Evolutionary conservation across 306 rosid genomes (phyloP), one percentile per base, ranked within the genome.

Genomic region (Astragalus glycyphyllos): DNA sequence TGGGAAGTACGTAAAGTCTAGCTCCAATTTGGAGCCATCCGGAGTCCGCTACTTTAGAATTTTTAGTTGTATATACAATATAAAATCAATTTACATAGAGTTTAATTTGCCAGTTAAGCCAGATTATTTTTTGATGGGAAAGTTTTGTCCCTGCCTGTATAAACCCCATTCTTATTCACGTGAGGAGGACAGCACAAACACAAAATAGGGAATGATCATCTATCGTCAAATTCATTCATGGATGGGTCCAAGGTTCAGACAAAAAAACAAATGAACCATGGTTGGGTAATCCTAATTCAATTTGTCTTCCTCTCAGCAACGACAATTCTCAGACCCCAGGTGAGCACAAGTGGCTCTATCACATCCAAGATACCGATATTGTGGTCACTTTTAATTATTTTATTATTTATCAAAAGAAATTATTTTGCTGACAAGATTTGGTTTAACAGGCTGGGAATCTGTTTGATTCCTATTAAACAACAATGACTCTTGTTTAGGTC

Each of bases 261-360:
- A 58, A 23, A 58, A 7, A 31, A 32, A 58, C 11, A 58, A 13
- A 54, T 11, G 5, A 54, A 56, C 1, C 44, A 58, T 35, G 46
- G 45, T 13, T 58, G 64, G 34, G 65, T 26, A 26, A 26, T 59
- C 13, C 29, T 59, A 35, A 37, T 14, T 59, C 47, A 14, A 59
- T 14, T 59, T 59, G 47, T 15, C 46, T 59, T 59, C n/a, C 44
- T 35, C 65, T 12, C 13, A 17, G 29, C 46, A 58, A 7, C 26
- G n/a, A 35, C 46, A 13, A 35, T 13, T 5, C n/a, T n/a, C 46
- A 58, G 45, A 40, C 45, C 3, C 2, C 45, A 8, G 65, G 65
- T 13, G 45, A 58, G 8, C 46, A 58, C 26, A 35, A 8, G 65
- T 35, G 65, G 29, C n/a, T 13, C 65, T 58, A 14, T 58, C 42